Base-by-base conservation (phyloP, 148 eudicot species). In the Camellia granthamiana region DNA sequence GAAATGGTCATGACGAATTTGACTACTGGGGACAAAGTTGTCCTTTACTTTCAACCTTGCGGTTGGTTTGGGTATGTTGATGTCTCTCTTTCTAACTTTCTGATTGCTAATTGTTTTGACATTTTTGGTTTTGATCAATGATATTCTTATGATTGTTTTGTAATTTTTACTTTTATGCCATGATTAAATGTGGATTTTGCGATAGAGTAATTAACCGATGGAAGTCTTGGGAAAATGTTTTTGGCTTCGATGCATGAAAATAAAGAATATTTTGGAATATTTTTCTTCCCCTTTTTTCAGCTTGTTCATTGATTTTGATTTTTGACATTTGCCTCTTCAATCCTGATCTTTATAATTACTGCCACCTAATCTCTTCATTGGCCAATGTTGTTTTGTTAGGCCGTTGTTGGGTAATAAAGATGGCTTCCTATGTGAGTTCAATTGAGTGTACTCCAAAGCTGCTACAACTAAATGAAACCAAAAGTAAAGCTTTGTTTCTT, bases 1-100 rank as follows among this genome's bases (percentile, higher is more conserved):
- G 99, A 96, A 81, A 96, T 96, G 98, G 74, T 96, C 66, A 46
- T 96, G 91, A 85, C 97, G 74, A 96, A 96, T 85, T 76, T 89
- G 81, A 92, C 97, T 12, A 93, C 98, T 10, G 95, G 98, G 73
- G 98, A 96, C 72, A 96, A 96, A 88, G 99, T 89, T 78, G 94
- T 96, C 23, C 90, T 96, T 15, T 93, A 92, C 83, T 96, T 96
- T 84, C 99, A 96, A 84, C 97, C 98, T 72, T 96, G 98, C 46
- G 97, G 99, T 66, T 96, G 99, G 99, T 96, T 96, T 77, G 99
- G 99, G 99, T 96, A 89, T 79, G 93, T 58, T 38, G 46, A 56
- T 49, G 30, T 3, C 66, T 73, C 59, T 70, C 18, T 60, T 72
- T 21, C 46, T 42, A 10, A 43, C 21, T 65, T 63, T 43, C 58